Conservation (phyloP, 371 early-diverging fungal genomes). For the Rhizopus sp. region DNA sequence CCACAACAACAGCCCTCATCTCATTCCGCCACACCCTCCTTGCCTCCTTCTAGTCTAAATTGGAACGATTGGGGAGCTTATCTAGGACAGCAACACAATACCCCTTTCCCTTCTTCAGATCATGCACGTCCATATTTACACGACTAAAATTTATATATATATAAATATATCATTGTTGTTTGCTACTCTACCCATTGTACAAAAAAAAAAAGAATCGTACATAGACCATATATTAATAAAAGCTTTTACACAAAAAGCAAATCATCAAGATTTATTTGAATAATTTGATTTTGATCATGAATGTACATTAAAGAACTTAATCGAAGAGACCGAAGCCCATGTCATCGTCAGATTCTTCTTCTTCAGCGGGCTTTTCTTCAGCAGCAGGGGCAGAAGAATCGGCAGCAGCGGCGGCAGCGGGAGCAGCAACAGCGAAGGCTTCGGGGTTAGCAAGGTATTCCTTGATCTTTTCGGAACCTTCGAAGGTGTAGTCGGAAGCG, state of each 20-base stretch:
- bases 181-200: no score
- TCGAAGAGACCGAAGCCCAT: conserved; percentile 40
- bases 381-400: conserved; percentile 46
- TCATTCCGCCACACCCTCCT: not conserved
- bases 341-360: conserved; percentile 59
- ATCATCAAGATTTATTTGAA: no score
- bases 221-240: no score
- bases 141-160: no score
- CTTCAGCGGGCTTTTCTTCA: conserved; percentile 40
- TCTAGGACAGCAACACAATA: conserved; percentile 8
- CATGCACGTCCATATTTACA: no score
- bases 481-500: conserved; percentile 94
- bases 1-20: conserved; percentile 3
- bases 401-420: conserved; percentile 59
- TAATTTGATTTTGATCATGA: no score
- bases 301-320: conserved; percentile 18
- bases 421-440: conserved; percentile 76
- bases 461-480: conserved; percentile 91
- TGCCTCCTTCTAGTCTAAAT: conserved; percentile 20
- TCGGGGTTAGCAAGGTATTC: conserved; percentile 88
- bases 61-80: conserved; percentile 28
- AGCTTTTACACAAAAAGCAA: no score
- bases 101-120: no score
- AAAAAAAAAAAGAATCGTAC: no score
- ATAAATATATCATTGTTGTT: no score